Conservation (phyloP, 2,329 filamentous ascomycete genomes). For the Hypoxylon sp. region DNA sequence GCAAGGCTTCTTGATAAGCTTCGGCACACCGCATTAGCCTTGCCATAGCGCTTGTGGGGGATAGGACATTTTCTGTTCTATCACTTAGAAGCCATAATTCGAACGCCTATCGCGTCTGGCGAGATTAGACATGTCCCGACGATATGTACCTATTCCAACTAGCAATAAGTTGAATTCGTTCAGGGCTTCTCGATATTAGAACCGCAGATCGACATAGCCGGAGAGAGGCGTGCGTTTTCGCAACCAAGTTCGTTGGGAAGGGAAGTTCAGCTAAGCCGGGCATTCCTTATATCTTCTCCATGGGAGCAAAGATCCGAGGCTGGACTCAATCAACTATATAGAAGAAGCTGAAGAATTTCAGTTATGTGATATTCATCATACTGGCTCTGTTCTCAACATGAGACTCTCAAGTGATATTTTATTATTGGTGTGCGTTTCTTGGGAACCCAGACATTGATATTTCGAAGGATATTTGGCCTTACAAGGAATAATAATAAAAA, state of each 20-base stretch:
- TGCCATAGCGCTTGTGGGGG: conserved; percentile 22
- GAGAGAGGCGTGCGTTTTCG: neutral
- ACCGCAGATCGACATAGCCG: neutral
- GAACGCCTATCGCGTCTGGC: neutral
- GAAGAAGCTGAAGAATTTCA: too few species aligned
- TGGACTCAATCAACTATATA: too few species aligned
- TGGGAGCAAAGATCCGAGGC: too few species aligned
- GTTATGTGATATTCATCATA: too few species aligned
- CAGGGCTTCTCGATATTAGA: neutral
- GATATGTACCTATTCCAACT: neutral
- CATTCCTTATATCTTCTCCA: too few species aligned
- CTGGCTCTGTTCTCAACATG: too few species aligned
- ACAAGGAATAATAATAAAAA: too few species aligned
- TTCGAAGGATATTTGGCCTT: too few species aligned
- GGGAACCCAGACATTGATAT: too few species aligned
- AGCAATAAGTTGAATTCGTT: neutral
- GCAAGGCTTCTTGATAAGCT: conserved; percentile 12
- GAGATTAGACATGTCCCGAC: neutral
- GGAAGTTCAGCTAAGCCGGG: neutral
- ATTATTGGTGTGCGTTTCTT: too few species aligned
- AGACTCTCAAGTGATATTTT: too few species aligned
- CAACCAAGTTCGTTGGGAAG: neutral
- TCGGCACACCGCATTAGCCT: conserved; percentile 30
- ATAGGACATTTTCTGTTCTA: conserved; percentile 2
- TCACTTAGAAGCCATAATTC: neutral